A percentile compares a stretch with the other conserved stretches of the same genome.
Evolutionary conservation across 495 filamentous ascomycete genomes (phyloP).

Genomic region (Penicillium parvum): DNA sequence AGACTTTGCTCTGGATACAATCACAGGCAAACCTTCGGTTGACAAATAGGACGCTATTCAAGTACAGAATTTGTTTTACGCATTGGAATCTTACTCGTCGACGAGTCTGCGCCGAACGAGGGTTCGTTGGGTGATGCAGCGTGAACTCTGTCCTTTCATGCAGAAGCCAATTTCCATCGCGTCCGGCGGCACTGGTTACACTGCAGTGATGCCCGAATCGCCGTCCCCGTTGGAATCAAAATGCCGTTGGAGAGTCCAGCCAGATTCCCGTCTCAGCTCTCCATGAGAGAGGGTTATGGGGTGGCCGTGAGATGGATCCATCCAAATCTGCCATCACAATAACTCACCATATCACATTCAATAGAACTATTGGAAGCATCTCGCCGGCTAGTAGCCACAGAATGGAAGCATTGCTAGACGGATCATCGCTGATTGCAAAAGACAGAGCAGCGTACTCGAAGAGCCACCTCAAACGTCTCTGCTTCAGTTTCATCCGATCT

Average conservation of each 20-base stretch:
- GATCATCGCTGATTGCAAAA: too few relatives aligned
- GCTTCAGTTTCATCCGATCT: not conserved
- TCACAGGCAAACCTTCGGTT: not conserved
- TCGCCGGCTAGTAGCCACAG: too few relatives aligned
- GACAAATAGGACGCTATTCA: not conserved
- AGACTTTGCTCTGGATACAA: not conserved
- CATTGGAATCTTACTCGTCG: not conserved
- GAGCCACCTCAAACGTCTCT: not conserved
- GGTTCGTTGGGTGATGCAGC: not conserved
- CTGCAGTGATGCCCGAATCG: conserved; percentile 14
- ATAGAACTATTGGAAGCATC: too few relatives aligned
- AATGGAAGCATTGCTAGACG: too few relatives aligned
- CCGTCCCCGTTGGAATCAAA: conserved; percentile 6
- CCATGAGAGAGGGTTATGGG: too few relatives aligned
- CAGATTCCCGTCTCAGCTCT: too few relatives aligned
- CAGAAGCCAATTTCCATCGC: conserved; percentile 3
- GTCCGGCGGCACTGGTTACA: conserved; percentile 10
- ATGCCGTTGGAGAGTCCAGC: conserved; percentile 12
- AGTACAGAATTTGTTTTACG: not conserved
- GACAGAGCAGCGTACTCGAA: too few relatives aligned
- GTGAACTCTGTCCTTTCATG: not conserved
- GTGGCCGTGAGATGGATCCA: too few relatives aligned
- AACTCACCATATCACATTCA: too few relatives aligned
- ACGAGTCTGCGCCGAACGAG: not conserved
- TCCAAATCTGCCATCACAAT: too few relatives aligned